A percentile compares a stretch with the other conserved stretches of the same genome.
These are phyloP conservation scores for Paraconiothyrium brasiliense DNA, from an alignment of 2,329 filamentous ascomycete genomes.

Conservation along the genomic window DNA sequence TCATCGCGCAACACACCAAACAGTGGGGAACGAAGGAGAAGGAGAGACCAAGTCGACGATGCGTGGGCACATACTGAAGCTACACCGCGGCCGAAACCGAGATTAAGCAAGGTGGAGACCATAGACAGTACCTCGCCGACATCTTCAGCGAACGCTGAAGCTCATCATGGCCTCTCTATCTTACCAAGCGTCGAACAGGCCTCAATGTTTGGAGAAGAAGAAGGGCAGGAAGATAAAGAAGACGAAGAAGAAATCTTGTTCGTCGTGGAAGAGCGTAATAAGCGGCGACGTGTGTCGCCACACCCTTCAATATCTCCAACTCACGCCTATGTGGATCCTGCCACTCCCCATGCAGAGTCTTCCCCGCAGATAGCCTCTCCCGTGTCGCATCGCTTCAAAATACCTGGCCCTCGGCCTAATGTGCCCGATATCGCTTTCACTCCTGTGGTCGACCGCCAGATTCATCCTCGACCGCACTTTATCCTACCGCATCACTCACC, in stretches of 20 bases:
- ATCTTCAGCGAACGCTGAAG: slow-evolving; percentile 20
- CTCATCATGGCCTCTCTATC: slow-evolving; percentile 14
- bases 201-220: slow-evolving; percentile 3
- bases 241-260: slow-evolving; percentile 45
- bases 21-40: slow-evolving; percentile 1
- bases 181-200: slow-evolving; percentile 29
- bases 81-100: slow-evolving; percentile 28
- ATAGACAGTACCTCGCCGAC: slow-evolving; percentile 44
- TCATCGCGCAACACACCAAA: slow-evolving; percentile 6
- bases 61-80: slow-evolving; percentile 12
- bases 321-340: slow-evolving; percentile 1
- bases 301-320: slow-evolving; percentile 19
- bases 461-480: slow-evolving; percentile 48
- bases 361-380: slow-evolving; percentile 25
- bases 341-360: slow-evolving; percentile 1
- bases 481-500: slow-evolving; percentile 46
- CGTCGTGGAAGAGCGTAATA: slow-evolving; percentile 22
- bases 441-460: slow-evolving; percentile 13
- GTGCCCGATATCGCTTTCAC: slow-evolving; percentile 19
- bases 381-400: slow-evolving; percentile 38
- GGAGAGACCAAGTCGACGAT: slow-evolving; percentile 15
- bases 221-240: slow-evolving; percentile 16
- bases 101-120: slow-evolving; percentile 42
- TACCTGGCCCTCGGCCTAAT: slow-evolving; percentile 29
- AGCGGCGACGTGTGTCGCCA: slow-evolving; percentile 39